phyloP scores from a whole-genome alignment of 2,329 filamentous ascomycete genomes.

The Claviceps digitariae region DNA sequence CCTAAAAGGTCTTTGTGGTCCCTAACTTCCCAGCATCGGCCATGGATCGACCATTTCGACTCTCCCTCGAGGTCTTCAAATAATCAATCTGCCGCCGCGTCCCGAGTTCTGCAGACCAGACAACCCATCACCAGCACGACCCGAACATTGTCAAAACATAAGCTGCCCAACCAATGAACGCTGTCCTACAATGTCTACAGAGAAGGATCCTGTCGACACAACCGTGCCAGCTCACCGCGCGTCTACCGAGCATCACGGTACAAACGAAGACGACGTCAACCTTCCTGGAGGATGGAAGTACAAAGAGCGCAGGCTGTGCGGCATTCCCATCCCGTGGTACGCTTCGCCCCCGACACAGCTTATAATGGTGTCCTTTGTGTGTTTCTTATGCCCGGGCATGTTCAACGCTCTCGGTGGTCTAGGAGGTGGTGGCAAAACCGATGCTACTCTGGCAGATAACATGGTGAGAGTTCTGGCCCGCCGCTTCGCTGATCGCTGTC shows the following conservation, averaged over 20 bases:
- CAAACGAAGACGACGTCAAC: not conserved
- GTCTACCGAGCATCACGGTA: not conserved
- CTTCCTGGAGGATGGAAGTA: slow-evolving; percentile 50
- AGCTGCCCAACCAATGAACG: not conserved
- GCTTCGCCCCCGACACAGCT: slow-evolving; percentile 61
- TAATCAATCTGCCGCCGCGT: not conserved
- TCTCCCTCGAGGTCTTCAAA: not conserved
- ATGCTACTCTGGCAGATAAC: slow-evolving; percentile 29
- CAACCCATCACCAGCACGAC: not conserved
- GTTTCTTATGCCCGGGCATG: slow-evolving; percentile 57
- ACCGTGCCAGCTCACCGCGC: not conserved
- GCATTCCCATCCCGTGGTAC: slow-evolving; percentile 46
- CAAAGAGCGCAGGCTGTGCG: slow-evolving; percentile 29
- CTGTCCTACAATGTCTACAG: slow-evolving; percentile 1
- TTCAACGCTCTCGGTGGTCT: slow-evolving; percentile 55
- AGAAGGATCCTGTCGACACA: not conserved
- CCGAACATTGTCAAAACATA: not conserved
- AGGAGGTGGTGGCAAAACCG: slow-evolving; percentile 41
- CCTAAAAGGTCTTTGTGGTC: not conserved
- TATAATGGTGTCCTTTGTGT: slow-evolving; percentile 44
- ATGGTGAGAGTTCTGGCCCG: slow-evolving; percentile 13
- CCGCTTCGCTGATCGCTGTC: not conserved
- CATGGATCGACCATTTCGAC: not conserved
- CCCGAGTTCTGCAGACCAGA: not conserved
- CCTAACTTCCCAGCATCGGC: not conserved